Percentiles rank a stretch among this genome's conserved stretches.
phyloP scores from a whole-genome alignment of 768 basidiomycete genomes.

The Collybiopsis confluens region DNA sequence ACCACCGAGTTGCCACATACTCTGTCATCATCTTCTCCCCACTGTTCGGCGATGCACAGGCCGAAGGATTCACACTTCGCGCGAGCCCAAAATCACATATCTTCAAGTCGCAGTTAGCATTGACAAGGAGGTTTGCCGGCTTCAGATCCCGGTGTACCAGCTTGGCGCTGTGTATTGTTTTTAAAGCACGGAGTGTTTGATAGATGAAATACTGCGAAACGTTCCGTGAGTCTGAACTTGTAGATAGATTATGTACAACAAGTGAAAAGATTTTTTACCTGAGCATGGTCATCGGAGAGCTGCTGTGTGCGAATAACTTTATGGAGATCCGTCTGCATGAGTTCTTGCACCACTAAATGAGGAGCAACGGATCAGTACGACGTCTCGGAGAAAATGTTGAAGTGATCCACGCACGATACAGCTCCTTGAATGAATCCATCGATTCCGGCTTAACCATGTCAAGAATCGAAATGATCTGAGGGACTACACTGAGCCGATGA shows the following conservation, averaged over 20 bases:
- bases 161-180: constrained; percentile 84
- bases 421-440: constrained; percentile 78
- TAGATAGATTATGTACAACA: no score
- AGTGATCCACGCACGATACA: constrained; percentile 51
- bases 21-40: constrained; percentile 72
- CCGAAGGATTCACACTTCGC: constrained; percentile 51
- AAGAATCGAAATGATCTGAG: constrained; percentile 80
- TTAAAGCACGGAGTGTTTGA: constrained; percentile 81
- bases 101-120: constrained; percentile 87
- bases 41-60: constrained; percentile 45
- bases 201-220: constrained; percentile 81
- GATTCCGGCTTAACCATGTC: constrained; percentile 83
- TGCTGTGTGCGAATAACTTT: constrained; percentile 88
- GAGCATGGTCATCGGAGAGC: constrained; percentile 80
- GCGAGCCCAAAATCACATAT: constrained; percentile 89
- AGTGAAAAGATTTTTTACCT: constrained; percentile 18
- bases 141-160: constrained; percentile 78
- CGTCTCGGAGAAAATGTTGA: background rate
- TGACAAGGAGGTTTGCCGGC: constrained; percentile 83
- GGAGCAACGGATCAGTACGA: constrained; percentile 13
- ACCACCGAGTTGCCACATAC: constrained; percentile 73
- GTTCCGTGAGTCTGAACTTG: no score
- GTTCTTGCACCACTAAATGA: constrained; percentile 68
- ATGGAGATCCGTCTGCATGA: constrained; percentile 90
- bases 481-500: background rate